Evolutionary conservation across 495 filamentous ascomycete genomes (phyloP), one percentile per base, ranked within the genome.

Genomic region (Jackrogersella minutella): DNA sequence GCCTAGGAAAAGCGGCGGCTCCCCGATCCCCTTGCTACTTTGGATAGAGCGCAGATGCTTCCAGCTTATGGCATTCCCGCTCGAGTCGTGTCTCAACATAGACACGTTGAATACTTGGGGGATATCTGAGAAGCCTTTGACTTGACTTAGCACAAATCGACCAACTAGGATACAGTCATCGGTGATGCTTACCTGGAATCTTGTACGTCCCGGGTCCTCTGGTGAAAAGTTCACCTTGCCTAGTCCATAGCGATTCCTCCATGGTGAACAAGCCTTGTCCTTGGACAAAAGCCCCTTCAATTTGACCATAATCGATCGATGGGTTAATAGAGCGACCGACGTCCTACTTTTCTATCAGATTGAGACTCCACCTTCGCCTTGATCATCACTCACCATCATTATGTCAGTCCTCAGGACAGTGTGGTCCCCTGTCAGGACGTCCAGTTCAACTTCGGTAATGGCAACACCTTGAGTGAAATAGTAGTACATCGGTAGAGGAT

Each of bases 381-480:
- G 8, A 31, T 31, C 1, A 16, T 14, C 7, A 46, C 62, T 59
- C 5, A 59, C 92, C 92, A 96, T 96, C 72, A 93, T 93, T 72
- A 96, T 84, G 66, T 96, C 92, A 3, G 90, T 86, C 21, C 92
- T 86, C 21, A 89, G 78, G 54, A 89, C 90, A 0, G 91, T 95
- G 89, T 90, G 92, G 72, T 93, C 91, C 17, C 92, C 92, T 0
- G 92, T 96, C 44, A 96, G 74, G 0, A 90, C 92, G 76, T 96
- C 92, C 57, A 96, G 86, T 75, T 94, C 89, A 26, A 93, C 91
- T 74, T 94, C 91, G 1, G 91, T 87, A 3, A 88, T 83, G 0
- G 91, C 86, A 17, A 93, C 90, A 46, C 92, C 92, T 68, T 93
- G 91, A 4, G 92, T 95, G 78, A 93, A 95, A 82, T 96, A 96